phyloP scores from a whole-genome alignment of 495 filamentous ascomycete genomes.

The Hypomontagnella submonticulosa region DNA sequence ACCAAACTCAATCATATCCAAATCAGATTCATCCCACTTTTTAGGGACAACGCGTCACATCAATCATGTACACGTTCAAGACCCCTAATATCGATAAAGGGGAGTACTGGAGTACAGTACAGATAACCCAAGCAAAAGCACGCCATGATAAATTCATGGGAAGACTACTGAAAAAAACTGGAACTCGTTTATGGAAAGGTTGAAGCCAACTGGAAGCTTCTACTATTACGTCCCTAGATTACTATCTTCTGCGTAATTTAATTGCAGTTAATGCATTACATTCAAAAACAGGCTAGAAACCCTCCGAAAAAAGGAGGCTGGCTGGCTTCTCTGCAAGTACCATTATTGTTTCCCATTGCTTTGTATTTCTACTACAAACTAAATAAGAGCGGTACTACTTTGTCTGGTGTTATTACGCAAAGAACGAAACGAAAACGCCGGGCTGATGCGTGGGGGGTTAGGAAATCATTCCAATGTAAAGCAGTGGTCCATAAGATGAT shows the following conservation, averaged over 20 bases:
- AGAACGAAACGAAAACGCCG: constrained; percentile 32
- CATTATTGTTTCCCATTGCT: constrained; percentile 10
- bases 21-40: constrained; percentile 27
- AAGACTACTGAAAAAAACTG: neutral
- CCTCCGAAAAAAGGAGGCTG: neutral
- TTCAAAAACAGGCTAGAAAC: constrained; percentile 6
- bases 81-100: neutral
- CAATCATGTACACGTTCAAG: constrained; percentile 12
- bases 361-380: constrained; percentile 5
- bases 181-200: too few species aligned
- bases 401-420: constrained; percentile 24
- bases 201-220: too few species aligned
- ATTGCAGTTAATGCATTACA: constrained; percentile 12
- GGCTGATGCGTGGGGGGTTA: constrained; percentile 15
- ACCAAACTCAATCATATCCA: constrained; percentile 1
- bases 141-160: too few species aligned
- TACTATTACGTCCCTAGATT: too few species aligned
- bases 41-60: constrained; percentile 20
- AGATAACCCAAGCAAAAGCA: too few species aligned
- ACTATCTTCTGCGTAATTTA: neutral
- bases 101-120: neutral
- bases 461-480: constrained; percentile 20
- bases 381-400: constrained; percentile 7
- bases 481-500: constrained; percentile 14
- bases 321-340: constrained; percentile 3